Evolutionary conservation across 1,284 basidiomycete species (phyloP).

Genomic region (Pyrrhoderma noxium): DNA sequence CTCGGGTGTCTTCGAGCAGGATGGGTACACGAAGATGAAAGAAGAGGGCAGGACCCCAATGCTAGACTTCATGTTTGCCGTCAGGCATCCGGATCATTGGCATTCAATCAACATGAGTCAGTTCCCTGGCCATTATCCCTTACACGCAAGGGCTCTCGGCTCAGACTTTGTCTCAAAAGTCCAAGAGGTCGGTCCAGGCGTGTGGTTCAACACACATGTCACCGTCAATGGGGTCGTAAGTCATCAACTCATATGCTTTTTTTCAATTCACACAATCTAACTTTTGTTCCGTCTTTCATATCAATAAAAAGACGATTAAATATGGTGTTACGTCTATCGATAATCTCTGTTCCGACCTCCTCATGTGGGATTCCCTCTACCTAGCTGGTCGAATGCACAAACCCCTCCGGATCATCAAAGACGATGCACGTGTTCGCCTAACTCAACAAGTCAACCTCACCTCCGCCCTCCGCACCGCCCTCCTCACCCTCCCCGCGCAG

Average conservation of each 20-base stretch:
- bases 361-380: conserved; percentile 92
- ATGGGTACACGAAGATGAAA: conserved; percentile 47
- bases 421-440: conserved; percentile 82
- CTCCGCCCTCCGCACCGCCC: conserved; percentile 80
- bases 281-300: conserved; percentile 12
- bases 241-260: neutral
- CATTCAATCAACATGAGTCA: conserved; percentile 93
- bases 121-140: conserved; percentile 84
- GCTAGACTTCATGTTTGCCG: conserved; percentile 94
- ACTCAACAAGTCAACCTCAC: conserved; percentile 92
- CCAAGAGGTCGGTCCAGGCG: conserved; percentile 77
- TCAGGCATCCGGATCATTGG: conserved; percentile 87
- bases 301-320: conserved; percentile 70
- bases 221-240: conserved; percentile 73
- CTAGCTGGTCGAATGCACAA: conserved; percentile 97
- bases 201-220: conserved; percentile 94
- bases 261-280: conserved; percentile 4
- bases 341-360: conserved; percentile 80
- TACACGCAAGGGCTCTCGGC: conserved; percentile 78
- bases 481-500: conserved; percentile 50
- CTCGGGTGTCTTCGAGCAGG: conserved; percentile 88
- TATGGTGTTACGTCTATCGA: conserved; percentile 96
- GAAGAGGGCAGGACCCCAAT: conserved; percentile 51
- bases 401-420: conserved; percentile 82
- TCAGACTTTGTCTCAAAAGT: conserved; percentile 69